Evolutionary conservation across 345 rosid species (phyloP), one percentile per base, ranked within the genome.

Genomic region (Balakata baccata): DNA sequence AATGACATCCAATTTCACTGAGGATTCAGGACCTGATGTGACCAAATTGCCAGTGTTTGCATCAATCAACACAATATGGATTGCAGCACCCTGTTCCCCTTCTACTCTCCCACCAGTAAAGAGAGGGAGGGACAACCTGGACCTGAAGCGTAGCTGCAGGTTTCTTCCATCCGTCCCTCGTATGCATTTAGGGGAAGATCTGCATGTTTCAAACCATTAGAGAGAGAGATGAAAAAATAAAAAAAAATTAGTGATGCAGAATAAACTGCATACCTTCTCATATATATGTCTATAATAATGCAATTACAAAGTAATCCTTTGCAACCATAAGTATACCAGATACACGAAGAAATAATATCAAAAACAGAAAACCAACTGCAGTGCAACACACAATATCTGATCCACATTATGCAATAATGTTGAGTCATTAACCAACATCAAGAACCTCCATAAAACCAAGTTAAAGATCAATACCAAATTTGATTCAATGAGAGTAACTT

Each of bases 61-160:
- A 68, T 84, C 82, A 8, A 81, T 71, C 81, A 84, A 64, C 62
- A 74, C 84, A 43, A 84, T 12, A 16, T 66, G 69, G 66, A 84
- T 51, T 1, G 71, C 66, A 34, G 79, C 16, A 43, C 81, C 82
- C 23, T 73, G 74, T 72, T 81, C 82, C 23, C 81, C 86, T 64
- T 84, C 79, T 49, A 84, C 76, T 74, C 73, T 79, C 41, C 77
- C 77, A 16, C 82, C 84, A 0, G 86, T 84, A 73, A 73, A 84
- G 22, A 84, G 20, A 68, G 79, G 82, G 4, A 74, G 81, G 59
- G 81, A 76, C 69, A 81, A n/a, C 71, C 57, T 79, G 57, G 84
- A 49, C 53, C 64, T 76, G 76, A 84, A 43, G 2, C 58, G 86
- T 49, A 84, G 57, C 75, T 78, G 86, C 75, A 81, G 63, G 69